phyloP scores from a whole-genome alignment of 345 rosid genomes.

The Eucalyptus polyanthemos region DNA sequence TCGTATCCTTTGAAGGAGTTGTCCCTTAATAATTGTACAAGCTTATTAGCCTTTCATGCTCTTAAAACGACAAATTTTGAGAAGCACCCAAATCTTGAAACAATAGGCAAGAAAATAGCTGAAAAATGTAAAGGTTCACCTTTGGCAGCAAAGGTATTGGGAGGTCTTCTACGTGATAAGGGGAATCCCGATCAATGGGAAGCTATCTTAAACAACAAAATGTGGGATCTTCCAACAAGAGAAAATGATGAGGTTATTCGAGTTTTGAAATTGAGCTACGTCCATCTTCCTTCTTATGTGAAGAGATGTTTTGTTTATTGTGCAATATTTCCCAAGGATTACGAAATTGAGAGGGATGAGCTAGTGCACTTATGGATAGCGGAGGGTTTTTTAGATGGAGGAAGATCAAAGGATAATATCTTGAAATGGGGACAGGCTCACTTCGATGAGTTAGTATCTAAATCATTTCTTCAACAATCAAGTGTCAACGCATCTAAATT shows the following conservation, averaged over 20 bases:
- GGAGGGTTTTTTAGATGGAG: not conserved
- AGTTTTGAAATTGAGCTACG: not conserved
- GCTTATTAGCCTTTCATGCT: not conserved
- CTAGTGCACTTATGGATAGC: not conserved
- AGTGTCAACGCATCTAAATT: fast-evolving
- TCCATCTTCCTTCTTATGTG: not conserved
- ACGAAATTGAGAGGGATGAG: not conserved
- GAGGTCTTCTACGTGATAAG: not conserved
- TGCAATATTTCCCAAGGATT: not conserved
- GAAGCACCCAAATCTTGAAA: not conserved
- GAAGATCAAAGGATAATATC: not conserved
- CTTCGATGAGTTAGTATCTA: not conserved
- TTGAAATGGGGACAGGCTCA: not conserved
- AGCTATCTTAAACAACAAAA: not conserved
- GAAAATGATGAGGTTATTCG: not conserved
- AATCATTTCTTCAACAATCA: not conserved
- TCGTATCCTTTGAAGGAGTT: not conserved
- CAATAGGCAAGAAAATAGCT: not conserved
- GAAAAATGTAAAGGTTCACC: not conserved
- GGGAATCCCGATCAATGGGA: not conserved
- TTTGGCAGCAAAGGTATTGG: not conserved
- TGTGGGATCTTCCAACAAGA: fast-evolving
- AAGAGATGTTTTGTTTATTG: not conserved
- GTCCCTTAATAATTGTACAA: not conserved
- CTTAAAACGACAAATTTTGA: not conserved